Conservation (phyloP, 2,329 filamentous ascomycete genomes). For the Penicillium crustosum region DNA sequence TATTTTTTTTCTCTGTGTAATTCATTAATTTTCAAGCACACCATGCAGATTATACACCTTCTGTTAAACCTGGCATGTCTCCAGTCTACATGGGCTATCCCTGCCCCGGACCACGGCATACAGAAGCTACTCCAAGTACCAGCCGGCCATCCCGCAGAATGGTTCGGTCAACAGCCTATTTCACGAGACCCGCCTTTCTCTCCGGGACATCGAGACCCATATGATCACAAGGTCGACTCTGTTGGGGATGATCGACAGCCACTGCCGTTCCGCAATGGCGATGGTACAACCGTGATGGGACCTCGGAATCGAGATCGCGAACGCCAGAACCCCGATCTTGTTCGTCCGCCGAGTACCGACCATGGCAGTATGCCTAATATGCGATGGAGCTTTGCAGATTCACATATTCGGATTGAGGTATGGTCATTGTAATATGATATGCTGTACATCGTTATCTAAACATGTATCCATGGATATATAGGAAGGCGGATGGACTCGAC, state of each 20-base stretch:
- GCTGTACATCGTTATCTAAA: too few relatives aligned
- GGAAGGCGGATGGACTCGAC: constrained; percentile 74
- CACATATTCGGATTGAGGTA: constrained; percentile 63
- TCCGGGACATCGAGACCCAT: constrained; percentile 60
- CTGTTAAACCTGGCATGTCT: constrained; percentile 6
- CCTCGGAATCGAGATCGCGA: constrained; percentile 69
- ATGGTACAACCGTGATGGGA: constrained; percentile 66
- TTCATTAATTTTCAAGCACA: neutral
- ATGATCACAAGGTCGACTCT: constrained; percentile 63
- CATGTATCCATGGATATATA: constrained; percentile 38
- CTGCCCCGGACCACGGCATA: constrained; percentile 19
- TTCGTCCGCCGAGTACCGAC: constrained; percentile 72
- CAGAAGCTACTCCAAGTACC: constrained; percentile 39
- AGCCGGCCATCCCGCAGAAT: constrained; percentile 2
- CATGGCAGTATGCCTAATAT: constrained; percentile 69
- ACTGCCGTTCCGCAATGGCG: constrained; percentile 62
- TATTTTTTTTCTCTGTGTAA: neutral
- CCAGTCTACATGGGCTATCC: constrained; percentile 6
- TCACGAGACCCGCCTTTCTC: constrained; percentile 54
- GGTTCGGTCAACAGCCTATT: neutral
- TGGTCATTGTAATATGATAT: constrained; percentile 13
- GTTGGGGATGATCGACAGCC: constrained; percentile 62
- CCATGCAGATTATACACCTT: neutral
- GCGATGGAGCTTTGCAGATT: constrained; percentile 69
- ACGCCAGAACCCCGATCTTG: constrained; percentile 68